Evolutionary conservation across 208 protist genomes (phyloP), one percentile per base, ranked within the genome.

Genomic region (Wallacemonas sp.): DNA sequence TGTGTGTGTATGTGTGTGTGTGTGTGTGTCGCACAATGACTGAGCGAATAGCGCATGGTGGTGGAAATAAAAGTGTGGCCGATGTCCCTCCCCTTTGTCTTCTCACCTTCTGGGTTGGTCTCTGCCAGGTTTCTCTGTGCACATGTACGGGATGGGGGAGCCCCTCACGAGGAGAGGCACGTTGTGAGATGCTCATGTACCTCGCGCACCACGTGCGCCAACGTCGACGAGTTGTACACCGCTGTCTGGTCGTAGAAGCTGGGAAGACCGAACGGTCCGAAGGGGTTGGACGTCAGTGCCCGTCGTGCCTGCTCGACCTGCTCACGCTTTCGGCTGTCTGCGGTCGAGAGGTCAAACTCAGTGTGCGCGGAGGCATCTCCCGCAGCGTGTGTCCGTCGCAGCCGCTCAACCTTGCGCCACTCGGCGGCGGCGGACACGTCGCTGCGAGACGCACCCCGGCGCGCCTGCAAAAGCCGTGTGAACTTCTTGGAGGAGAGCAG

Each of bases 201-300:
- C 21, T 64, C 39, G 19, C 15, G 45, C 45, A 80, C 52, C 10
- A 50, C 57, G 2, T 42, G 33, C 6, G 34, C 38, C 59, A 76
- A 65, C 61, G 53, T 63, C 1, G 30, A 48, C 33, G 65, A 66
- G 38, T 68, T 55, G 67, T 79, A 76, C 21, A 65, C 26, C 19
- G 64, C 68, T 0, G 46, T 79, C 63, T 83, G 71, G 42, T 79
- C 63, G 1, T 64, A 61, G 48, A 83, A 79, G 26, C 55, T 39
- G 2, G 75, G 46, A 9, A 63, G 66, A 22, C 46, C 52, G 24
- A 57, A 57, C 12, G 50, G 50, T 12, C 50, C 50, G 29, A 57
- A 57, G n/a, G n/a, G 5, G 30, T 27, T 57, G n/a, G 15, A n/a
- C 41, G 24, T 58, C 46, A 58, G 57, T 64, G 2, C 37, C 42